phyloP scores from a whole-genome alignment of 768 basidiomycete genomes.

The Zangia roseola region DNA sequence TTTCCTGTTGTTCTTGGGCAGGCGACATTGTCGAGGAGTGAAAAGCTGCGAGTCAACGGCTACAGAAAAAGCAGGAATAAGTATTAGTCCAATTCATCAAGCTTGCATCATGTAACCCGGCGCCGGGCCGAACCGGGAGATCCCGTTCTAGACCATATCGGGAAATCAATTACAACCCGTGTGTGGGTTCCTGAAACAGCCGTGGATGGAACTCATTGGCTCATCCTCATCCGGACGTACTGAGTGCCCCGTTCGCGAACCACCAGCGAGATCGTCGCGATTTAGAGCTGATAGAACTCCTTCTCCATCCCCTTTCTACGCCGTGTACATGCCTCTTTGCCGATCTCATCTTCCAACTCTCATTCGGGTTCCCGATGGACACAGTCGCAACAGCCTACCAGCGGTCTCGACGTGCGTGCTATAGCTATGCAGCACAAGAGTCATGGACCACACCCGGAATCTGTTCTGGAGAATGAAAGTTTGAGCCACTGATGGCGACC shows the following conservation, averaged over 20 bases:
- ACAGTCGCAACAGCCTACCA: slow-evolving; percentile 1
- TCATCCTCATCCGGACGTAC: too few species aligned
- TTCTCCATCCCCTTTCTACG: slow-evolving; percentile 7
- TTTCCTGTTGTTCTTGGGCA: slow-evolving; percentile 40
- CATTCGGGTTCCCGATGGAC: too few species aligned
- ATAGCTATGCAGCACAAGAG: not conserved
- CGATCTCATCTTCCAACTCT: slow-evolving; percentile 14
- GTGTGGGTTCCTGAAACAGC: slow-evolving; percentile 24
- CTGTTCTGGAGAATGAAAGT: slow-evolving; percentile 9
- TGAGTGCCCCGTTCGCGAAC: slow-evolving; percentile 14
- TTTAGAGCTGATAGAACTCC: slow-evolving; percentile 23
- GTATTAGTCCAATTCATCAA: slow-evolving; percentile 21
- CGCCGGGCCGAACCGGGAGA: slow-evolving; percentile 29
- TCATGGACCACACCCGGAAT: slow-evolving; percentile 4
- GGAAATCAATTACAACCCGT: slow-evolving; percentile 19
- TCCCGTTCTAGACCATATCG: slow-evolving; percentile 28
- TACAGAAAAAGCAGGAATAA: slow-evolving; percentile 23
- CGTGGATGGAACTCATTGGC: slow-evolving; percentile 10
- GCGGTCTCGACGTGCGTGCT: slow-evolving; percentile 1
- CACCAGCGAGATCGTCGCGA: slow-evolving; percentile 20
- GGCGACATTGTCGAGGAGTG: slow-evolving; percentile 27
- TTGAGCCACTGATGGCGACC: not conserved
- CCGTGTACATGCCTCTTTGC: slow-evolving; percentile 13
- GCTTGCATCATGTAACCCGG: slow-evolving; percentile 1
- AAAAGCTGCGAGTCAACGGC: slow-evolving; percentile 5